phyloP scores from a whole-genome alignment of 2,329 filamentous ascomycete genomes.

The Fusarium austroafricanum region DNA sequence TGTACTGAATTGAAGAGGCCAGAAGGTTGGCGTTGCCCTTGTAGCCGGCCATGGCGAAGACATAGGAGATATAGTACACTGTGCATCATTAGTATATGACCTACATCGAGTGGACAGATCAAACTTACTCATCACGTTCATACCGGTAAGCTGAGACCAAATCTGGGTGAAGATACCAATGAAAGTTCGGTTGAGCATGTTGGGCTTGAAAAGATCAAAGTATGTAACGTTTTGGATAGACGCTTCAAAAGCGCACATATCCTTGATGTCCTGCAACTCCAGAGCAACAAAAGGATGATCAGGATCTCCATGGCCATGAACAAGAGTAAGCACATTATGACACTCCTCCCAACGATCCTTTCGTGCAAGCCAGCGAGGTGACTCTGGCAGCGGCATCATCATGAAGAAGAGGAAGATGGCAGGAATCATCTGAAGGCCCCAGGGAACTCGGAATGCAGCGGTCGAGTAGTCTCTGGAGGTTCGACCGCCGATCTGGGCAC shows the following conservation, averaged over 20 bases:
- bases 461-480: slow-evolving; percentile 61
- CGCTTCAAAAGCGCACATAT: slow-evolving; percentile 79
- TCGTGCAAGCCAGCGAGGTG: slow-evolving; percentile 75
- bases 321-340: slow-evolving; percentile 64
- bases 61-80: slow-evolving; percentile 70
- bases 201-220: slow-evolving; percentile 77
- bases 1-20: slow-evolving; percentile 67
- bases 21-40: slow-evolving; percentile 62
- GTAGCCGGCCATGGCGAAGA: slow-evolving; percentile 56
- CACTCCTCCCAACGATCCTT: slow-evolving; percentile 72
- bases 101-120: rapidly evolving
- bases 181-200: slow-evolving; percentile 67
- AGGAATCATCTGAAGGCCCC: slow-evolving; percentile 70
- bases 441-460: slow-evolving; percentile 70
- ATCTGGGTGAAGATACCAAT: slow-evolving; percentile 65
- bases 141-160: slow-evolving; percentile 67
- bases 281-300: slow-evolving; percentile 72
- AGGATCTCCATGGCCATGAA: slow-evolving; percentile 74
- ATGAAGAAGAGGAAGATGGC: slow-evolving; percentile 68
- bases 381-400: slow-evolving; percentile 65
- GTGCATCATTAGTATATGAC: not conserved
- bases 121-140: slow-evolving; percentile 69
- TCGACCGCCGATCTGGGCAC: slow-evolving; percentile 64
- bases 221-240: slow-evolving; percentile 76
- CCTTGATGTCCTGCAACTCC: slow-evolving; percentile 79